Evolutionary conservation across 495 filamentous ascomycete genomes (phyloP).

Genomic region (Trichocladium uniseriatum): DNA sequence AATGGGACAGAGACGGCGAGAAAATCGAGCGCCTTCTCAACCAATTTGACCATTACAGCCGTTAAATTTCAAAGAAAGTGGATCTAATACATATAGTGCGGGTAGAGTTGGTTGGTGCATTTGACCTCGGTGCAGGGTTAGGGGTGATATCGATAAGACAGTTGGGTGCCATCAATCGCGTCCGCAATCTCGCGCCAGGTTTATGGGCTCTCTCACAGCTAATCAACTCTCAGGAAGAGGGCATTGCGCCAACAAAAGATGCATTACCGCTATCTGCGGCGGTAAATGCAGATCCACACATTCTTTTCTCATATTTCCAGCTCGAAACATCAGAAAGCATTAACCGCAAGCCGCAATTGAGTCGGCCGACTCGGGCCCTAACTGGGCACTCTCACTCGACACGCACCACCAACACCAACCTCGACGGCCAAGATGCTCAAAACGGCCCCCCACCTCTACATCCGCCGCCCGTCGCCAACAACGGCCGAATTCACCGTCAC

Average conservation of each 20-base stretch:
- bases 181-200: too few relatives aligned
- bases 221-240: neutral
- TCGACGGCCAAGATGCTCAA: slow-evolving; percentile 37
- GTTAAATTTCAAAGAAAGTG: neutral
- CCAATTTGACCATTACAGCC: slow-evolving; percentile 44
- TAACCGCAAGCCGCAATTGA: too few relatives aligned
- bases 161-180: too few relatives aligned
- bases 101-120: neutral
- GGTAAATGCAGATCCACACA: too few relatives aligned
- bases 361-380: too few relatives aligned
- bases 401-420: too few relatives aligned
- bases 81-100: slow-evolving; percentile 18
- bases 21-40: slow-evolving; percentile 40
- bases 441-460: slow-evolving; percentile 47
- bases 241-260: neutral
- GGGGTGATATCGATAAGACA: neutral
- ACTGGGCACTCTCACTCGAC: too few relatives aligned
- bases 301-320: too few relatives aligned
- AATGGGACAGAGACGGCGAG: slow-evolving; percentile 34
- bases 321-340: too few relatives aligned
- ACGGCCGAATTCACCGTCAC: slow-evolving; percentile 83
- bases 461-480: slow-evolving; percentile 69
- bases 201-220: too few relatives aligned
- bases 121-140: neutral
- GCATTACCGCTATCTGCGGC: too few relatives aligned